phyloP scores from a whole-genome alignment of 176 grass and related monocot species.

The Sorghum bicolor region Sorghum_bicolor_NCBIv3 NC_012875.2:4254501-4255000 shows the following conservation, averaged over 20 bases:
- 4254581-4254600: background rate
- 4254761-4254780: conserved; percentile 79
- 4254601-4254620: background rate
- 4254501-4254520: background rate
- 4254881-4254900: background rate
- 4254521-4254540: background rate
- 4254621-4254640: conserved; percentile 81
- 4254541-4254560: background rate
- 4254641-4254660: conserved; percentile 83
- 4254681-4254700: background rate
- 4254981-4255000: no score
- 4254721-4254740: conserved; percentile 3
- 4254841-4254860: background rate
- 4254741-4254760: conserved; percentile 76
- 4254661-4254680: conserved; percentile 88
- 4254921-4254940: no score
- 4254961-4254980: no score
- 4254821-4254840: background rate
- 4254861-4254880: background rate
- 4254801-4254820: conserved; percentile 46
- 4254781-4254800: conserved; percentile 62
- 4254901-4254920: background rate
- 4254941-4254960: no score
- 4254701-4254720: background rate
- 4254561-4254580: background rate